Evolutionary conservation across 2,329 filamentous ascomycete genomes (phyloP).

Genomic region (Zasmidium cellare): DNA sequence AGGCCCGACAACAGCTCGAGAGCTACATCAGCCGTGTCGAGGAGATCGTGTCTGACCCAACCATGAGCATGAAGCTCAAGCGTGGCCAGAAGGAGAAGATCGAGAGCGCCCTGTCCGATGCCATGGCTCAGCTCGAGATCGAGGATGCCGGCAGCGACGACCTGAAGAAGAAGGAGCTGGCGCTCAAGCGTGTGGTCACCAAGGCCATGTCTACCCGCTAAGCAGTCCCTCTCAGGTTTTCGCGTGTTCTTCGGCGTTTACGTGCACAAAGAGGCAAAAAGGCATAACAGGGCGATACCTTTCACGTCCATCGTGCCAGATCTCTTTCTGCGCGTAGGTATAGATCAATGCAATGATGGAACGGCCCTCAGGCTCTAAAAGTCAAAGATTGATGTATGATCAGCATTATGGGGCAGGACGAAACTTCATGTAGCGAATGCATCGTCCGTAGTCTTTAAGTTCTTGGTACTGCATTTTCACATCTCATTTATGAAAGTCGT

Average conservation of each 20-base stretch:
- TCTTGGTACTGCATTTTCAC: neutral
- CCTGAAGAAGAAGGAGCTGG: constrained; percentile 99
- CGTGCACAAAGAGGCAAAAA: constrained; percentile 22
- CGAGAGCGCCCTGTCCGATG: constrained; percentile 92
- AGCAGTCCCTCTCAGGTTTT: constrained; percentile 14
- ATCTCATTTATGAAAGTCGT: neutral
- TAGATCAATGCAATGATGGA: constrained; percentile 27
- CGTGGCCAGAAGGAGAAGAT: constrained; percentile 99
- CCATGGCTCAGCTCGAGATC: constrained; percentile 96
- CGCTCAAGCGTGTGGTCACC: constrained; percentile 95
- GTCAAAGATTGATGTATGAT: constrained; percentile 27
- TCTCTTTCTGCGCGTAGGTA: constrained; percentile 18
- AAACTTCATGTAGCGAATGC: constrained; percentile 19
- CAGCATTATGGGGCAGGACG: constrained; percentile 19
- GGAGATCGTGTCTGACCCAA: constrained; percentile 97
- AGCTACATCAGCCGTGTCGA: constrained; percentile 98
- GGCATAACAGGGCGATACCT: constrained; percentile 8
- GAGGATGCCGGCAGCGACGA: constrained; percentile 90
- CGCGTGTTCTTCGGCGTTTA: constrained; percentile 23
- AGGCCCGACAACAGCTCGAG: constrained; percentile 98
- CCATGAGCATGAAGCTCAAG: constrained; percentile 95
- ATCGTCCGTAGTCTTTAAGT: constrained; percentile 16
- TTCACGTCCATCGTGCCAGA: constrained; percentile 15
- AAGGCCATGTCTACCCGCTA: constrained; percentile 59
- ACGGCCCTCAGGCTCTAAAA: constrained; percentile 23